Conservation (phyloP, 805 yeast species). For the Clavispora vitiphila region DNA sequence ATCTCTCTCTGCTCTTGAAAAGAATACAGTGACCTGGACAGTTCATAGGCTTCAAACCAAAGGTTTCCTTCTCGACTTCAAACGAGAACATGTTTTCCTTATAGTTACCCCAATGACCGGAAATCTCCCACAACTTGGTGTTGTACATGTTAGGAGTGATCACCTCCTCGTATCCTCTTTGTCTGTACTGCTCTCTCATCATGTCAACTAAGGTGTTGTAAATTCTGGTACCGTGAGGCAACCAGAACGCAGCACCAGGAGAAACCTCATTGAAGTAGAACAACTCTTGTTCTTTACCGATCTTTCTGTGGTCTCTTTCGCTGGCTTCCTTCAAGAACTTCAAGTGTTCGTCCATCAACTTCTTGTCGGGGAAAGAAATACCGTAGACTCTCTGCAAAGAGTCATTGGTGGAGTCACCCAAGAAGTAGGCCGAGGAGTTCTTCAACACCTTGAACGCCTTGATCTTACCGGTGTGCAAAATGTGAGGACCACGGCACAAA, state of each 20-base stretch:
- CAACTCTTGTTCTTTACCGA: constrained; percentile 94
- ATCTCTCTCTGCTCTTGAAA: constrained; percentile 88
- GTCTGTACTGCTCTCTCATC: constrained; percentile 78
- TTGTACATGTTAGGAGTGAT: constrained; percentile 99
- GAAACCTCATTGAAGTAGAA: constrained; percentile 94
- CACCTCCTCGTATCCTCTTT: constrained; percentile 96
- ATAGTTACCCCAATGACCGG: constrained; percentile 98
- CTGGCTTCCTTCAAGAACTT: constrained; percentile 95
- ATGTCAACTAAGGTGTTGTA: constrained; percentile 81
- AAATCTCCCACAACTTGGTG: constrained; percentile 95
- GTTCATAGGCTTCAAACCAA: constrained; percentile 92
- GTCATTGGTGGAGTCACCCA: constrained; percentile 90
- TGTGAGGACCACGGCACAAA: constrained; percentile 95
- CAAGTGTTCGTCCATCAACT: constrained; percentile 89
- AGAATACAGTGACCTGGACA: constrained; percentile 92
- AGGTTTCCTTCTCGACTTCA: constrained; percentile 93
- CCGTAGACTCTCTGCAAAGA: constrained; percentile 97
- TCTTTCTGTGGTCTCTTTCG: constrained; percentile 90
- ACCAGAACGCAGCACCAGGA: constrained; percentile 98
- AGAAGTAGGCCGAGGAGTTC: constrained; percentile 93
- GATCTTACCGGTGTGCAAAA: constrained; percentile 95
- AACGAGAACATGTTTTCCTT: constrained; percentile 96
- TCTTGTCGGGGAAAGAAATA: constrained; percentile 97
- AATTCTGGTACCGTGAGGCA: constrained; percentile 98
- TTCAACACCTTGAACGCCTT: constrained; percentile 91